Evolutionary conservation across 1,284 basidiomycete genomes (phyloP), one percentile per base, ranked within the genome.

Genomic region (Trichosporon sp.): DNA sequence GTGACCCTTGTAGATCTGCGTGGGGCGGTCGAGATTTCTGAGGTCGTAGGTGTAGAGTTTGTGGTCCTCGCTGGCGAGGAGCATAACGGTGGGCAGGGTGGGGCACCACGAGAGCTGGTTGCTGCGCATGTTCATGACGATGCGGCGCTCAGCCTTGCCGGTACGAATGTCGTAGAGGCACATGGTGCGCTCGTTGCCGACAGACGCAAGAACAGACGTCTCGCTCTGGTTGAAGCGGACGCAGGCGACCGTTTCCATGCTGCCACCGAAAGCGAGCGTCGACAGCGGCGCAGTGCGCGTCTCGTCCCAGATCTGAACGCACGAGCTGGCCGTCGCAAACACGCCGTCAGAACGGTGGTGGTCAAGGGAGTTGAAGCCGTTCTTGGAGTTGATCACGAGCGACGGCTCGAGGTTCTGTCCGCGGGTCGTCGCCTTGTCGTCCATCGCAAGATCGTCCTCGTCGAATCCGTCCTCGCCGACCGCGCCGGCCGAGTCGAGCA

Each of bases 11-110:
- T 97, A 99, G 63, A 99, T 93, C 77, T 97, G 93, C 2, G 91
- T 93, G 1, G 97, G 95, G 0, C 88, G 87, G 10, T 88, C 86
- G 66, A 99, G 87, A 71, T 92, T 90, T 61, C 96, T 90, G 73
- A 99, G 92, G 80, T 99, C 97, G 82, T 97, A 99, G 0, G 97
- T 98, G 85, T 99, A 99, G 54, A 99, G 87, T 79, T 98, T 98
- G 86, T 98, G 96, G 81, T 99, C 97, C 85, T 99, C 97, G 1
- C 94, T 97, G 12, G 93, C 97, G 14, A 98, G 89, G 2, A 98
- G 89, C 48, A 98, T 86, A 2, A 91, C 88, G 0, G 96, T 98
- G 0, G 97, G 96, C 81, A 96, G 91, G 0, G 94, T 94, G 0
- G 97, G 96, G 66, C 94, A 98, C 94, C 96, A 99, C 21, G 93